Percentiles rank a stretch among this genome's conserved stretches.
Evolutionary conservation across 1,284 basidiomycete genomes (phyloP).

Genomic region (Meira nashicola): DNA sequence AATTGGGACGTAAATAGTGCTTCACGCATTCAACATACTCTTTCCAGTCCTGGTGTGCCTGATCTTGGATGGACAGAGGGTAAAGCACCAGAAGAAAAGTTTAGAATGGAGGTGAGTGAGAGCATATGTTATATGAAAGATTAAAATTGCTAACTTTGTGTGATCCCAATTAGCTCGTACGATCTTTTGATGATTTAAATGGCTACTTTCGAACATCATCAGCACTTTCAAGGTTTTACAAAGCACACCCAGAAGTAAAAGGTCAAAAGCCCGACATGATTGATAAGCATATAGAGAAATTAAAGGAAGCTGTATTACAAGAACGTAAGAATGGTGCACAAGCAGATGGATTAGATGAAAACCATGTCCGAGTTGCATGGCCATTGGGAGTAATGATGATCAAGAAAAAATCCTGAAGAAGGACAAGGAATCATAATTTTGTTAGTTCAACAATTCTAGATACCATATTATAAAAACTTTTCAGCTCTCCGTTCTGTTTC

Average conservation of each 20-base stretch:
- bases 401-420: not conserved
- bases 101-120: constrained; percentile 10
- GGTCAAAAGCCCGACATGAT: constrained; percentile 10
- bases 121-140: not conserved
- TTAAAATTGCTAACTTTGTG: not conserved
- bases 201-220: constrained; percentile 11
- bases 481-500: too few relatives aligned
- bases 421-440: too few relatives aligned
- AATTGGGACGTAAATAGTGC: constrained; percentile 14
- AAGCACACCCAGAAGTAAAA: constrained; percentile 10
- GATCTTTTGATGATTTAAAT: constrained; percentile 7
- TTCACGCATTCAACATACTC: constrained; percentile 11
- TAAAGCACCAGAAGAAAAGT: constrained; percentile 6
- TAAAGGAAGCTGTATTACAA: constrained; percentile 7
- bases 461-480: too few relatives aligned
- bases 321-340: not conserved
- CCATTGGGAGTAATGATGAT: constrained; percentile 17
- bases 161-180: constrained; percentile 6
- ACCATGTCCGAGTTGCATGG: constrained; percentile 16
- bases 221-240: constrained; percentile 2
- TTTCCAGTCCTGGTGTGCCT: constrained; percentile 2
- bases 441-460: too few relatives aligned
- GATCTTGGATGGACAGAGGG: constrained; percentile 6
- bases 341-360: constrained; percentile 12
- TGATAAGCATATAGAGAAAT: not conserved